A percentile compares a stretch with the other conserved stretches of the same genome.
Conservation (phyloP, 805 yeast species). For the Candida hispaniensis region DNA sequence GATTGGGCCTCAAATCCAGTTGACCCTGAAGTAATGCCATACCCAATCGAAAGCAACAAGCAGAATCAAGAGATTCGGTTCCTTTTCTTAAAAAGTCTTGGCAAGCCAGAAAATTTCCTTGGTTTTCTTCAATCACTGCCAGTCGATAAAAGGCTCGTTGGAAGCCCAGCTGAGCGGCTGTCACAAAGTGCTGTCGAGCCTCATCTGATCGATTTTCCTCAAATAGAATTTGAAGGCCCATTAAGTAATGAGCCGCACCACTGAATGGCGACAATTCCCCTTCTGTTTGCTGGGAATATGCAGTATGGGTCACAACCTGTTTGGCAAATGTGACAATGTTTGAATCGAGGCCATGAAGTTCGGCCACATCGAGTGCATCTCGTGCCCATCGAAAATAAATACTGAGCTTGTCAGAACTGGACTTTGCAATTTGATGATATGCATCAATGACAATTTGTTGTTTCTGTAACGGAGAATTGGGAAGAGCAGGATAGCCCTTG, state of each 20-base stretch:
- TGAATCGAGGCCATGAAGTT: conserved; percentile 23
- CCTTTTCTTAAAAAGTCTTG: conserved; percentile 31
- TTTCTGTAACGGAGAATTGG: conserved; percentile 20
- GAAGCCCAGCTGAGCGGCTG: conserved; percentile 28
- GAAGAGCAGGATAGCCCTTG: conserved; percentile 23
- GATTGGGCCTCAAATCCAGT: conserved; percentile 24
- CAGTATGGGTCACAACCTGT: conserved; percentile 20
- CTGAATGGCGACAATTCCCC: conserved; percentile 15
- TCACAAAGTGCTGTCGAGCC: conserved; percentile 25
- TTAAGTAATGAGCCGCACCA: conserved; percentile 25
- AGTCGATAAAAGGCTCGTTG: conserved; percentile 31
- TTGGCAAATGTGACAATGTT: conserved; percentile 22
- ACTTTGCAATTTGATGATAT: conserved; percentile 14
- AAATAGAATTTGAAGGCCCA: conserved; percentile 25
- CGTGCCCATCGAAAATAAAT: conserved; percentile 28
- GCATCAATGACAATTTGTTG: conserved; percentile 17
- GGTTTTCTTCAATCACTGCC: too few species aligned
- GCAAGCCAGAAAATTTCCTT: conserved; percentile 27
- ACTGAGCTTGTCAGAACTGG: conserved; percentile 8
- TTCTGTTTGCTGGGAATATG: conserved; percentile 16
- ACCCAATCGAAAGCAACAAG: conserved; percentile 32
- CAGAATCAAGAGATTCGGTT: conserved; percentile 29
- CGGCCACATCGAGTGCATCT: conserved; percentile 25
- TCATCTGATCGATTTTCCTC: conserved; percentile 23
- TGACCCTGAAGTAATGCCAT: conserved; percentile 29